Conservation (phyloP, 805 yeast species). For the Schwanniomyces yamadae region DNA sequence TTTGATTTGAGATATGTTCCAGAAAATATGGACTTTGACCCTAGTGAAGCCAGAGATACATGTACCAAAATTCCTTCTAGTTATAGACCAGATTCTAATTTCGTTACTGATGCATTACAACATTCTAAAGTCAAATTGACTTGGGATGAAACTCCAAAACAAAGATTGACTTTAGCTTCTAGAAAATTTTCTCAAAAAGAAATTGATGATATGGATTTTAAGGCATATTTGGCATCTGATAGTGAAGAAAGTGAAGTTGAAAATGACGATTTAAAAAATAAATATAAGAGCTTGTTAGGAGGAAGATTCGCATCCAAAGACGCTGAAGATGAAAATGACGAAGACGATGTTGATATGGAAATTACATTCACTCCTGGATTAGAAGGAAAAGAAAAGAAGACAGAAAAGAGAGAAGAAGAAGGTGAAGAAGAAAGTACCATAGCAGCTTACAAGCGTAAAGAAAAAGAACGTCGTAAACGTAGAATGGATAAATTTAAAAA, state of each 20-base stretch:
- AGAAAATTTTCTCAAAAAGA: constrained; percentile 87
- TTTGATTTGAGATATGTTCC: constrained; percentile 93
- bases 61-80: constrained; percentile 72
- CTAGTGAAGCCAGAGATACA: constrained; percentile 68
- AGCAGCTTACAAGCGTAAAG: constrained; percentile 79
- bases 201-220: constrained; percentile 84
- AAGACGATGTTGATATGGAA: constrained; percentile 85
- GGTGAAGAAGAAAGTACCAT: constrained; percentile 70
- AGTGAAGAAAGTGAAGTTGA: constrained; percentile 30
- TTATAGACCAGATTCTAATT: constrained; percentile 71
- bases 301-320: constrained; percentile 22
- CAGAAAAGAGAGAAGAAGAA: constrained; percentile 22
- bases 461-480: constrained; percentile 85
- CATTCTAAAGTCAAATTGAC: constrained; percentile 94
- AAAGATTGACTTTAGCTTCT: constrained; percentile 70
- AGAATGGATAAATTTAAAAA: constrained; percentile 77
- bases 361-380: constrained; percentile 92
- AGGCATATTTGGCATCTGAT: constrained; percentile 78
- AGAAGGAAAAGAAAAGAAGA: constrained; percentile 40
- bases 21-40: constrained; percentile 82
- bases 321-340: constrained; percentile 37
- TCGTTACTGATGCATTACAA: constrained; percentile 93
- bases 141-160: constrained; percentile 98
- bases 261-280: constrained; percentile 43
- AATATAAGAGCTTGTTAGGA: constrained; percentile 60